These are phyloP conservation scores for Stereocaulon alpinum DNA, from an alignment of 495 filamentous ascomycete genomes.

Conservation along the genomic window DNA sequence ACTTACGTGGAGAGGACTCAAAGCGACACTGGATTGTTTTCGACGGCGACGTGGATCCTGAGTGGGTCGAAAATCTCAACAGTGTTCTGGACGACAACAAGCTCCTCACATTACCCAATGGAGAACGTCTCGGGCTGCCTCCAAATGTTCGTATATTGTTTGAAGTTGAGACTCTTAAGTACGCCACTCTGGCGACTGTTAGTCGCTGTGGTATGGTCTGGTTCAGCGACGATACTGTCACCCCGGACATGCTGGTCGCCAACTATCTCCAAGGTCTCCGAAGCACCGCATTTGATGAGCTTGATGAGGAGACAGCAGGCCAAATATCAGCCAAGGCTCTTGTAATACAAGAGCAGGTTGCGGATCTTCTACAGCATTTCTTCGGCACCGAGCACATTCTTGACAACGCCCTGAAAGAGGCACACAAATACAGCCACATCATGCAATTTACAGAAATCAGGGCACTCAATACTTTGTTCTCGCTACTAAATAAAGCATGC, in stretches of 20 bases:
- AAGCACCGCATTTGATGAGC: slow-evolving; percentile 75
- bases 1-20: slow-evolving; percentile 88
- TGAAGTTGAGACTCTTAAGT: slow-evolving; percentile 96
- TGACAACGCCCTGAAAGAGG: slow-evolving; percentile 59
- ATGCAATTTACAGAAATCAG: slow-evolving; percentile 94
- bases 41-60: slow-evolving; percentile 95
- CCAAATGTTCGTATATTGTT: slow-evolving; percentile 98
- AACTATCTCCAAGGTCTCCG: slow-evolving; percentile 81
- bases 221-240: slow-evolving; percentile 97
- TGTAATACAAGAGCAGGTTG: slow-evolving; percentile 62
- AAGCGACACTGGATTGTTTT: slow-evolving; percentile 99
- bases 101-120: slow-evolving; percentile 88
- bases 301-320: slow-evolving; percentile 85
- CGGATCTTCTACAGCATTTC: slow-evolving; percentile 63
- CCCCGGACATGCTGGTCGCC: slow-evolving; percentile 78
- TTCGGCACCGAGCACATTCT: slow-evolving; percentile 72
- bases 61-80: slow-evolving; percentile 99
- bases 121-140: slow-evolving; percentile 89
- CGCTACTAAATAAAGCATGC: slow-evolving; percentile 84
- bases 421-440: slow-evolving; percentile 77
- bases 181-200: slow-evolving; percentile 93
- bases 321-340: slow-evolving; percentile 67
- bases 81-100: slow-evolving; percentile 99
- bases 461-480: slow-evolving; percentile 87
- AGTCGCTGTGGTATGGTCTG: slow-evolving; percentile 99